Percentiles rank a stretch among this genome's conserved stretches.
Evolutionary conservation across 2,329 filamentous ascomycete genomes (phyloP).

Genomic region (Coniosporium tulheliwenetii): DNA sequence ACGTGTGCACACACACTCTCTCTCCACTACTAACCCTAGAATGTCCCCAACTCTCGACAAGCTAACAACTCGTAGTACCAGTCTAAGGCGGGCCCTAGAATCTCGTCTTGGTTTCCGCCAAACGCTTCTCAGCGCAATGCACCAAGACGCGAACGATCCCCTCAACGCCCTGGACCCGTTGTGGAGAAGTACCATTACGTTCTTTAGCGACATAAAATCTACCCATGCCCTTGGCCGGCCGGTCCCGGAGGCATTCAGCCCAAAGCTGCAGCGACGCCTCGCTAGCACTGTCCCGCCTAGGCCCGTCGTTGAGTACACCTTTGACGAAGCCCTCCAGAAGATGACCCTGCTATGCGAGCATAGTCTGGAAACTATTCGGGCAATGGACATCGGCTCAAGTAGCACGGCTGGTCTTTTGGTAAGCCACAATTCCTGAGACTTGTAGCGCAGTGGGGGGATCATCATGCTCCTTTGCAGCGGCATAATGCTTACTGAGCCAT

Average conservation of each 20-base stretch:
- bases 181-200: too few species aligned
- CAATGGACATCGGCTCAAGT: constrained; percentile 3
- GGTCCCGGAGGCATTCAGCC: constrained; percentile 70
- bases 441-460: too few species aligned
- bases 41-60: too few species aligned
- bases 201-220: constrained; percentile 17
- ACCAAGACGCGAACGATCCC: constrained; percentile 12
- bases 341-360: constrained; percentile 54
- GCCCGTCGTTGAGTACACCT: constrained; percentile 66
- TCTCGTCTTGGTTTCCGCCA: constrained; percentile 50
- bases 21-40: too few species aligned
- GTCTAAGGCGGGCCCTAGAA: constrained; percentile 9
- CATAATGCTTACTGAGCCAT: constrained; percentile 8
- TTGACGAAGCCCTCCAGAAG: constrained; percentile 54
- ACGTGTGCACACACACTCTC: too few species aligned
- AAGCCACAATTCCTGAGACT: too few species aligned
- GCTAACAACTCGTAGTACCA: constrained; percentile 14
- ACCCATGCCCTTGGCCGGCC: constrained; percentile 47
- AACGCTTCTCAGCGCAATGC: constrained; percentile 40
- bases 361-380: constrained; percentile 37
- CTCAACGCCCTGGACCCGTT: constrained; percentile 23
- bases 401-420: too few species aligned
- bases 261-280: constrained; percentile 77
- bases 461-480: too few species aligned
- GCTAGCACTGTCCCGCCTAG: constrained; percentile 88